Base-by-base conservation (phyloP, 2,329 filamentous ascomycete species). In the Exophiala viscosa region DNA sequence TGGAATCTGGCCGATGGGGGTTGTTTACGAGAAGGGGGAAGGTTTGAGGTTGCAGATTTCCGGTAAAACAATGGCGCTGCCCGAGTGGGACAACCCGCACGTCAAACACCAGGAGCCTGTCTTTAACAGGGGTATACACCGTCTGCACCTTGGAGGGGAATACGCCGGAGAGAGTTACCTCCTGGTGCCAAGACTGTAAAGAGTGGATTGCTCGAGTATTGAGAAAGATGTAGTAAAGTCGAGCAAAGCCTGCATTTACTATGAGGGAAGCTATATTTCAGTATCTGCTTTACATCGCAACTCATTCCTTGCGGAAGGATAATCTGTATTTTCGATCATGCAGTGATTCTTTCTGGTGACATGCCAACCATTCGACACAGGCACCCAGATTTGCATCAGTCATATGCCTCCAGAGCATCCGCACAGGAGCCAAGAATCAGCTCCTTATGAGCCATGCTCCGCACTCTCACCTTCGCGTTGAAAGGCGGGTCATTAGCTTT, bases 1-100 rank as follows among this genome's bases (percentile, higher is more conserved):
- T 52, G 73, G 73, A 0, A 73, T 78, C 11, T 77, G 73, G 74
- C 68, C 70, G 0, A 72, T 74, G 67, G 74, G 74, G 0, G 65
- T 75, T 0, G 70, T 75, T n/a, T 78, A 71, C 57, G 73, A 76
- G 3, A 70, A 65, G 8, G 74, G 71, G 0, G 71, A 76, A 32
- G 45, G 33, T 0, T 20, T 56, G 8, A 15, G 45, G 17, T 31
- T 56, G 35, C 48, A 52, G 45, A 52, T 56, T 15, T 42, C 44
- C 5, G 53, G 53, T 2, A 52, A 55, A 45, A 52, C 48, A 1
- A 55, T 55, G 53, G 53, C 44, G 7, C 18, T 56, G 13, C 45
- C 53, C 1, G 53, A 52, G n/a, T 56, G 48, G 48, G 49, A 56
- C 32, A 52, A 49, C 20, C 48, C 53, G 11, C 48, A 49, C 20